Base-by-base conservation (phyloP, 371 early-diverging fungal species). In the Actinomucor elegans region DNA sequence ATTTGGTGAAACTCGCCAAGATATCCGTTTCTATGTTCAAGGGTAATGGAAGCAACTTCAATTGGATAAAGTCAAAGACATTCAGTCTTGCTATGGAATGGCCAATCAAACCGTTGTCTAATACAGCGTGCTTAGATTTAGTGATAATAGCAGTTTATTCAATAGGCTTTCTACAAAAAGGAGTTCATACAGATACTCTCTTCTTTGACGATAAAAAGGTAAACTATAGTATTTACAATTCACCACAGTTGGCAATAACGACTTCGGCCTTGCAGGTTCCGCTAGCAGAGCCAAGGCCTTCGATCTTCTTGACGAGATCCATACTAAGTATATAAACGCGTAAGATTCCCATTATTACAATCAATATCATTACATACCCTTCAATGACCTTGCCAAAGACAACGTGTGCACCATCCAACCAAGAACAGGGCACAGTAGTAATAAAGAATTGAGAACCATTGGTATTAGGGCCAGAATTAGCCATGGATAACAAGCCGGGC, bases 391-490 rank as follows among this genome's bases (percentile, higher is more conserved):
- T 44, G 38, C 99, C 99, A 79, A 99, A 99, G 36, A 99, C 99
- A 55, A 96, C 97, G 83, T 99, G 99, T 81, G 93, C 95, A 61
- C 94, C 94, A 77, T 99, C 97, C 63, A 99, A 89, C 98, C 97
- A 96, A 18, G 84, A 53, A 41, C 88, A 83, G 67, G 69, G 64
- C 47, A 76, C 88, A 12, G 93, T 90, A 69, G 92, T 92, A 74
- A 96, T 93, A 79, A 98, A 99, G 88, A 99, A 99, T 80, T 99
- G 99, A 58, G 94, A 94, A 51, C 99, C 99, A 80, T 99, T 99
- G 76, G 99, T 89, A 75, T 84, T 75, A 44, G 81, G 81, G 27
- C 99, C 99, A 61, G 93, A 83, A 66, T 99, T 99, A 59, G 99
- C 98, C 98, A 97, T 99, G 56, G 91, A 89, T 36, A 97, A 66